Conservation (phyloP, 2,329 filamentous ascomycete species). For the Neofusicoccum parvum region DNA sequence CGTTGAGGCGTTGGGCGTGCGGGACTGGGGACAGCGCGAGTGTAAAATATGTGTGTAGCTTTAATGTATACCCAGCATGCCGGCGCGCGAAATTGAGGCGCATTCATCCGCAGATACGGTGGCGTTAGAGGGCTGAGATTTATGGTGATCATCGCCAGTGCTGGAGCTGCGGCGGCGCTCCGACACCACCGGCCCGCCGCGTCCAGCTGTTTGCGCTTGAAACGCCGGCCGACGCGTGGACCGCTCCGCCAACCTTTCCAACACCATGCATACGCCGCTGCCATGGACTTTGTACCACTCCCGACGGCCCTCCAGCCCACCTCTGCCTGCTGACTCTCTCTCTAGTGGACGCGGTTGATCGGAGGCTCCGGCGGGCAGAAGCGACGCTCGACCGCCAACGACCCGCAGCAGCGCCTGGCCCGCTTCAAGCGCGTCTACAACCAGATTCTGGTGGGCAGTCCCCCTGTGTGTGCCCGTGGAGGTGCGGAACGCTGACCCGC, state of each 20-base stretch:
- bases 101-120: background rate
- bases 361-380: slow-evolving; percentile 56
- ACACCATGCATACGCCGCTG: slow-evolving; percentile 21
- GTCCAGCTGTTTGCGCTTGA: slow-evolving; percentile 20
- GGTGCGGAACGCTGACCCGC: slow-evolving; percentile 13
- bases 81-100: background rate
- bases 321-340: slow-evolving; percentile 12
- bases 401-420: slow-evolving; percentile 61
- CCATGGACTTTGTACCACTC: slow-evolving; percentile 25
- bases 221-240: slow-evolving; percentile 20
- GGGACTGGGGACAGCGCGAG: background rate
- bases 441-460: slow-evolving; percentile 53
- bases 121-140: background rate
- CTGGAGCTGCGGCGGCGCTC: background rate
- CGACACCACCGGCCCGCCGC: slow-evolving; percentile 14
- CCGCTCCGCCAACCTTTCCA: slow-evolving; percentile 17
- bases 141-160: background rate
- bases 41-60: background rate
- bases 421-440: slow-evolving; percentile 65
- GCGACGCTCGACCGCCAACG: slow-evolving; percentile 53
- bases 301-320: background rate
- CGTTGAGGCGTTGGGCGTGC: background rate
- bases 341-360: slow-evolving; percentile 64
- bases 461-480: background rate
- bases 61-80: slow-evolving; percentile 3